These are phyloP conservation scores for Pulicaria dysenterica DNA, from an alignment of 129 eudicot genomes.

Conservation along the genomic window DNA sequence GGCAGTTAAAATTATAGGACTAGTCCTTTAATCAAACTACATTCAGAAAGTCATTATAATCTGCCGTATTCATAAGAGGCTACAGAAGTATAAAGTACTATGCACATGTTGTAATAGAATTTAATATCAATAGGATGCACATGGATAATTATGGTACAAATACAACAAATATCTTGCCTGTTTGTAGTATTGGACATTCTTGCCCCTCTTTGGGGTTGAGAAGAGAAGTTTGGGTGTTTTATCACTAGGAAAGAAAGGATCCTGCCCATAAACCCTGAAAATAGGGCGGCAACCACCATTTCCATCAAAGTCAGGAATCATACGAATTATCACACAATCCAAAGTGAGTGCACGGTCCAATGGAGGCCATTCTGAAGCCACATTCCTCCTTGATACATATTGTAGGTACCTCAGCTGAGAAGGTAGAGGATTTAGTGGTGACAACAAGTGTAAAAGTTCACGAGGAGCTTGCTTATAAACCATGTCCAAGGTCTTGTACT, in stretches of 20 bases:
- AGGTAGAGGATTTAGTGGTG: conserved; percentile 74
- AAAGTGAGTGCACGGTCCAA: conserved; percentile 61
- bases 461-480: conserved; percentile 83
- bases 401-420: conserved; percentile 83
- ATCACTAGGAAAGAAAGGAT: conserved; percentile 58
- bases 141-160: neutral
- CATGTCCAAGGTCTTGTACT: conserved; percentile 74
- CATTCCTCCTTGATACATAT: conserved; percentile 73
- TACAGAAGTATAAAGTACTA: neutral
- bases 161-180: conserved; percentile 49
- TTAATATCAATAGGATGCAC: too few species aligned
- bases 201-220: conserved; percentile 68
- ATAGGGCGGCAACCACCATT: conserved; percentile 80
- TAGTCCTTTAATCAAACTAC: neutral
- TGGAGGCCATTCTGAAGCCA: conserved; percentile 79
- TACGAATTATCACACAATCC: conserved; percentile 75
- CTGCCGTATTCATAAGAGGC: neutral
- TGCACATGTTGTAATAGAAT: too few species aligned
- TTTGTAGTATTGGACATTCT: conserved; percentile 63
- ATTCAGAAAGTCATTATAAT: neutral
- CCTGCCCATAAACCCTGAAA: conserved; percentile 79
- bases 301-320: conserved; percentile 70
- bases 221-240: conserved; percentile 65
- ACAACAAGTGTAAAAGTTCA: conserved; percentile 62
- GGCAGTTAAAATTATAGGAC: neutral